phyloP scores from a whole-genome alignment of 331 rosid species.

The Telfairia occidentalis region DNA sequence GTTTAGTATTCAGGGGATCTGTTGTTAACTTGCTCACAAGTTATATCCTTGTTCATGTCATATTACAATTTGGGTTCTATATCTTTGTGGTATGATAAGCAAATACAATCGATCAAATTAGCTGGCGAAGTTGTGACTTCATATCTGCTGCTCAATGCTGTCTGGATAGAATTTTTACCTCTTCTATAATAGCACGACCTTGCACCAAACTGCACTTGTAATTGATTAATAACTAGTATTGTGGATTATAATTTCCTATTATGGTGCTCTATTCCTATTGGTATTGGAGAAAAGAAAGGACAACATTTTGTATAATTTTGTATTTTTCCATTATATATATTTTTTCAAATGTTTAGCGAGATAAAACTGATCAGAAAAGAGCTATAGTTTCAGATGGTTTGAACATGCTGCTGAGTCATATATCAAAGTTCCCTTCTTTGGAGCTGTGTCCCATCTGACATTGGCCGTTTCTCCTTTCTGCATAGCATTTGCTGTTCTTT shows the following conservation, averaged over 20 bases:
- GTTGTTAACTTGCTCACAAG: neutral
- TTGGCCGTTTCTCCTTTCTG: constrained; percentile 84
- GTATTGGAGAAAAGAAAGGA: neutral
- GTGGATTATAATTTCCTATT: neutral
- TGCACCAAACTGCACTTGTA: neutral
- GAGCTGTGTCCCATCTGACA: constrained; percentile 84
- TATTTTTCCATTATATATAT: neutral
- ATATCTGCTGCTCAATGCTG: neutral
- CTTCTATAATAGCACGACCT: neutral
- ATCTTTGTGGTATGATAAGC: neutral
- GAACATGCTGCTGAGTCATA: constrained; percentile 56
- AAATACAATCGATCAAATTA: neutral
- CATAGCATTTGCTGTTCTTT: constrained; percentile 66
- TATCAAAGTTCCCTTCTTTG: constrained; percentile 73
- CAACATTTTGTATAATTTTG: neutral
- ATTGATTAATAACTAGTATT: neutral
- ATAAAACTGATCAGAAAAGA: constrained; percentile 32
- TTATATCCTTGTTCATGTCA: neutral
- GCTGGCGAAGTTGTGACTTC: neutral
- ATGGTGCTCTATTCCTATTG: neutral
- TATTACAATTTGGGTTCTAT: neutral
- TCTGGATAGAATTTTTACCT: neutral
- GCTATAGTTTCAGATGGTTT: constrained; percentile 92
- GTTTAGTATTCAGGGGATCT: neutral
- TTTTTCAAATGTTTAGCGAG: constrained; percentile 13